These are phyloP conservation scores for Quercus bicolor DNA, from an alignment of 306 rosid genomes.

Conservation along the genomic window DNA sequence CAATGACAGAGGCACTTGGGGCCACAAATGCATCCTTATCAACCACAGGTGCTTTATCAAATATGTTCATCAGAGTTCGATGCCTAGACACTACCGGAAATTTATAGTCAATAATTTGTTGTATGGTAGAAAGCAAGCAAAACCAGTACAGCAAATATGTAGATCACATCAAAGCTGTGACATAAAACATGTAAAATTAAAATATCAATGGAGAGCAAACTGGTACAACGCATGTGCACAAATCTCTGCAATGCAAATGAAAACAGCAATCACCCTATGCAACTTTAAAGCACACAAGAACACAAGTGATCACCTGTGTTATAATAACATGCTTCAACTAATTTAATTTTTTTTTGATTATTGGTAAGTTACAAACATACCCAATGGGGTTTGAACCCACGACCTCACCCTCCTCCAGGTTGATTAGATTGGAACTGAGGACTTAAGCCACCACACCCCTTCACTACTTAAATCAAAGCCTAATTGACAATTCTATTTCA, in stretches of 20 bases:
- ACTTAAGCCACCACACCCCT: background rate
- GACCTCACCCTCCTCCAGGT: background rate
- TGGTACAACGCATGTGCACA: background rate
- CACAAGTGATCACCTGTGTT: too few relatives aligned
- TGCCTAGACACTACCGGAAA: slow-evolving; percentile 72
- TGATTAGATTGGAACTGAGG: background rate
- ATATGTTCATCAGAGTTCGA: slow-evolving; percentile 86
- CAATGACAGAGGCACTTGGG: slow-evolving; percentile 85
- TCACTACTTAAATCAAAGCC: too few relatives aligned
- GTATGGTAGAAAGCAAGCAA: slow-evolving; percentile 9
- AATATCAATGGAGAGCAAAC: background rate
- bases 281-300: background rate
- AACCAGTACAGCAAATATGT: background rate
- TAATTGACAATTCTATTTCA: too few relatives aligned
- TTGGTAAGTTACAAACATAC: too few relatives aligned
- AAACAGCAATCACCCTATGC: background rate
- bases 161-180: background rate
- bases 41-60: slow-evolving; percentile 78
- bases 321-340: too few relatives aligned
- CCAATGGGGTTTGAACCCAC: too few relatives aligned
- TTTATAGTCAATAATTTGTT: background rate
- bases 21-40: slow-evolving; percentile 91
- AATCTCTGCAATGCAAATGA: background rate
- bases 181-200: background rate
- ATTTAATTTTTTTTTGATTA: too few relatives aligned